Evolutionary conservation across 371 early-diverging fungal genomes (phyloP).

Genomic region (Syncephalastrum contaminatum): DNA sequence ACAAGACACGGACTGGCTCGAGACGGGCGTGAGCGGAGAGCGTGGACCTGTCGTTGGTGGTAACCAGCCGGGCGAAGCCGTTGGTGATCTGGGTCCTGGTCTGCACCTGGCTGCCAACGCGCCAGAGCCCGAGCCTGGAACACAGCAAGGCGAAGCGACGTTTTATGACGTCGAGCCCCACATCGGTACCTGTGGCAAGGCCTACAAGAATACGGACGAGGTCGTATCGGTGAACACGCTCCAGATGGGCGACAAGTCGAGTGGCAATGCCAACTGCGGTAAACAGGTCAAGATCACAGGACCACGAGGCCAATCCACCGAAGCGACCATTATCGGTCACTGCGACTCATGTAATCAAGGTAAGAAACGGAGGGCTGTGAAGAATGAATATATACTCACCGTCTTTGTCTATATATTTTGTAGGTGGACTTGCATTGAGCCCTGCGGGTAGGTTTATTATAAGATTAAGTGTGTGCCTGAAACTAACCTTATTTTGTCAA

Average conservation of each 20-base stretch:
- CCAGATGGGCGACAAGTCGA: slow-evolving; percentile 22
- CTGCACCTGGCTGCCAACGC: too few relatives aligned
- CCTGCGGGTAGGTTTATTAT: too few relatives aligned
- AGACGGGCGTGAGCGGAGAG: too few relatives aligned
- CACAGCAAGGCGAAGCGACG: slow-evolving; percentile 20
- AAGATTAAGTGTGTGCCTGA: not conserved
- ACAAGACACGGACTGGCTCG: too few relatives aligned
- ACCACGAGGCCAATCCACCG: slow-evolving; percentile 34
- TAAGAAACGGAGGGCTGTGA: not conserved
- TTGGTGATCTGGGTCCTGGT: too few relatives aligned
- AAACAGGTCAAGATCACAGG: slow-evolving; percentile 40
- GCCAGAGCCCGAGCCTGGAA: not conserved
- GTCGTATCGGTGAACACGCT: slow-evolving; percentile 33
- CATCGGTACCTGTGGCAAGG: slow-evolving; percentile 30
- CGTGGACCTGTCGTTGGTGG: too few relatives aligned
- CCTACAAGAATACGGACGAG: slow-evolving; percentile 24
- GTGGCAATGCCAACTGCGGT: slow-evolving; percentile 43
- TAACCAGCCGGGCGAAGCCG: too few relatives aligned
- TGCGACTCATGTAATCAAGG: slow-evolving; percentile 33
- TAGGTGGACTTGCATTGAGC: too few relatives aligned
- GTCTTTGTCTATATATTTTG: not conserved
- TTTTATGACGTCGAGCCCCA: slow-evolving; percentile 36
- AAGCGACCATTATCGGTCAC: slow-evolving; percentile 41
- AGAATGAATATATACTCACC: not conserved
- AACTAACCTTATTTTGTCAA: not conserved